Conservation (phyloP, 129 eudicot genomes). For the Oenanthe sinensis region DNA sequence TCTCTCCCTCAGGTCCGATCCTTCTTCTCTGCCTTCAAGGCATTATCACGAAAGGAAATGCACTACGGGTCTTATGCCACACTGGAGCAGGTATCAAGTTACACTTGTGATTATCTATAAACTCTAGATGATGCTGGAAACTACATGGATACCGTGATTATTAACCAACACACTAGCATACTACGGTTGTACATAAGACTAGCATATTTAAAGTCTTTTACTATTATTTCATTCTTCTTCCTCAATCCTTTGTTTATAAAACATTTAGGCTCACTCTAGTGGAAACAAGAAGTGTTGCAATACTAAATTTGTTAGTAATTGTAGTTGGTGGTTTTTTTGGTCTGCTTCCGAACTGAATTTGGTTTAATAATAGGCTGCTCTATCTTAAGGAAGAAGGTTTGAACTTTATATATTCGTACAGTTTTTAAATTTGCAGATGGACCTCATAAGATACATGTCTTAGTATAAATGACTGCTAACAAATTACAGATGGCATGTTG, state of each 20-base stretch:
- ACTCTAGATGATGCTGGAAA: not conserved
- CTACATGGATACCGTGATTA: not conserved
- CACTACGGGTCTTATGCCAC: slow-evolving; percentile 63
- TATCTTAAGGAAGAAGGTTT: not conserved
- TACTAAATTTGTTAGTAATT: not conserved
- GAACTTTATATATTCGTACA: not conserved
- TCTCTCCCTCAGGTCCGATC: slow-evolving; percentile 36
- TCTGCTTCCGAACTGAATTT: not conserved
- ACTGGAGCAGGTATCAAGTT: slow-evolving; percentile 44
- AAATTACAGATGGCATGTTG: not conserved
- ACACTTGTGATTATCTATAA: not conserved
- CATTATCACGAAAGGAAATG: slow-evolving; percentile 54
- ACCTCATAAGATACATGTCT: not conserved
- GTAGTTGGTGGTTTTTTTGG: not conserved
- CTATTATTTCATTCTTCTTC: not conserved
- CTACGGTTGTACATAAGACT: not conserved
- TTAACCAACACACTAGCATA: not conserved
- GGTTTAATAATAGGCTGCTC: not conserved
- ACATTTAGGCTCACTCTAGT: not conserved
- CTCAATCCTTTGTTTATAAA: not conserved
- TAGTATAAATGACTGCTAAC: not conserved
- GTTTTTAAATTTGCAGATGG: not conserved
- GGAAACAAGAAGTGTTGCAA: not conserved
- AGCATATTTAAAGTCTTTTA: not conserved
- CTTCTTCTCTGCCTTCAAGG: slow-evolving; percentile 49